Evolutionary conservation across 1,139 yeast species (phyloP).

Genomic region (Kazachstania sp.): DNA sequence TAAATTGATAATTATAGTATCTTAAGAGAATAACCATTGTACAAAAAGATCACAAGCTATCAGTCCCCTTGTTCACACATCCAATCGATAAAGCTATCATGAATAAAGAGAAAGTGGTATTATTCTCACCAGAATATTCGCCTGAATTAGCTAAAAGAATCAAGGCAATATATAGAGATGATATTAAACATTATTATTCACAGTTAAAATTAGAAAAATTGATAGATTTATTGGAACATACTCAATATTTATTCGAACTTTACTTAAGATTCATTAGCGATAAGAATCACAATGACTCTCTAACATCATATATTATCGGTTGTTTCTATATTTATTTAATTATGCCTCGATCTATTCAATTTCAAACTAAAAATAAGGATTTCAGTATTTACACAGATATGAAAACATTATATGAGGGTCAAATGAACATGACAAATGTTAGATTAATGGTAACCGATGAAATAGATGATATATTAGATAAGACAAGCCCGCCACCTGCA

Average conservation of each 20-base stretch:
- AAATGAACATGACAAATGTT: slow-evolving; percentile 34
- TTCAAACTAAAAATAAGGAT: slow-evolving; percentile 34
- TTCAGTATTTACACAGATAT: slow-evolving; percentile 32
- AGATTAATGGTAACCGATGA: slow-evolving; percentile 29
- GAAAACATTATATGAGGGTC: slow-evolving; percentile 31
- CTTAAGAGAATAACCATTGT: not conserved
- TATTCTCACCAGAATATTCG: slow-evolving; percentile 35
- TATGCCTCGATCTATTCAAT: slow-evolving; percentile 34
- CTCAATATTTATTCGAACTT: slow-evolving; percentile 27
- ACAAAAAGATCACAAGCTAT: not conserved
- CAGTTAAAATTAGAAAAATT: slow-evolving; percentile 28
- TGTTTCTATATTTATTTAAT: slow-evolving; percentile 32
- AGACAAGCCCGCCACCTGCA: not conserved
- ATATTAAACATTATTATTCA: slow-evolving; percentile 23
- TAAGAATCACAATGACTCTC: slow-evolving; percentile 18
- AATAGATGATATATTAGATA: slow-evolving; percentile 26
- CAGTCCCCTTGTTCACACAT: not conserved
- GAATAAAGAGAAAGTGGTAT: slow-evolving; percentile 3
- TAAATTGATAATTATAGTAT: too few species aligned
- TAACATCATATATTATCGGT: slow-evolving; percentile 32
- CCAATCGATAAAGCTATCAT: not conserved
- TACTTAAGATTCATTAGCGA: slow-evolving; percentile 20
- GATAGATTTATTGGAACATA: slow-evolving; percentile 30
- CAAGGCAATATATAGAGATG: slow-evolving; percentile 26
- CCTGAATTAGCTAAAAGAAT: slow-evolving; percentile 20